Conservation (phyloP, 306 rosid genomes). For the Vigna reflexopilosa region DNA sequence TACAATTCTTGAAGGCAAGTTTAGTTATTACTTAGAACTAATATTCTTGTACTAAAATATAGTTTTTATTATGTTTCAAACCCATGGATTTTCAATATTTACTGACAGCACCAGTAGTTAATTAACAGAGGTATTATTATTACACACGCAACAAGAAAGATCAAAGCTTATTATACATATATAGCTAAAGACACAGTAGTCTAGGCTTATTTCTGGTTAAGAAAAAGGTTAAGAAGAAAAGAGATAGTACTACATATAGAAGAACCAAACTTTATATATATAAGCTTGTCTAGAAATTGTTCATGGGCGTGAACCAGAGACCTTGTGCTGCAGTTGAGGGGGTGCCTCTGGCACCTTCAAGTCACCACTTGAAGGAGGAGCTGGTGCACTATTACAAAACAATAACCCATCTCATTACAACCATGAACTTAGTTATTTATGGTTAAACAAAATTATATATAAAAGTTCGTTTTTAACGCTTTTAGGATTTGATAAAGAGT, state of each 20-base stretch:
- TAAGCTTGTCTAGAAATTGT: not conserved
- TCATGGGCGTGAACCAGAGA: constrained; percentile 6
- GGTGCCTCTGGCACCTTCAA: not conserved
- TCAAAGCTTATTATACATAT: not conserved
- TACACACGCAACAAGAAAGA: not conserved
- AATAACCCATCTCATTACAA: not conserved
- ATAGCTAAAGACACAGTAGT: not conserved
- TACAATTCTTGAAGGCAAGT: not conserved
- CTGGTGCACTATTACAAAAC: constrained; percentile 22
- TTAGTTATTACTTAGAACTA: not conserved
- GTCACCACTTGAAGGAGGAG: constrained; percentile 18
- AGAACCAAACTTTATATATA: not conserved
- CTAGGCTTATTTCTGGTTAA: not conserved
- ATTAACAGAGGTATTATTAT: not conserved
- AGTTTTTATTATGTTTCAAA: not conserved
- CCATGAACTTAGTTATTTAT: not conserved
- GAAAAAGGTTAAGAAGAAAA: constrained; percentile 3
- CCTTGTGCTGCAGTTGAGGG: not conserved
- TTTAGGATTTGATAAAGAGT: not conserved
- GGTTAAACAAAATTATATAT: not conserved
- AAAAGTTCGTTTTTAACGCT: not conserved
- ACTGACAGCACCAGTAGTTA: not conserved
- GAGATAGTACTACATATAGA: not conserved
- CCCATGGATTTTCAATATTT: not conserved
- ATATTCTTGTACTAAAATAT: not conserved